Evolutionary conservation across 2,329 filamentous ascomycete species (phyloP).

Genomic region (Apiospora kogelbergensis): DNA sequence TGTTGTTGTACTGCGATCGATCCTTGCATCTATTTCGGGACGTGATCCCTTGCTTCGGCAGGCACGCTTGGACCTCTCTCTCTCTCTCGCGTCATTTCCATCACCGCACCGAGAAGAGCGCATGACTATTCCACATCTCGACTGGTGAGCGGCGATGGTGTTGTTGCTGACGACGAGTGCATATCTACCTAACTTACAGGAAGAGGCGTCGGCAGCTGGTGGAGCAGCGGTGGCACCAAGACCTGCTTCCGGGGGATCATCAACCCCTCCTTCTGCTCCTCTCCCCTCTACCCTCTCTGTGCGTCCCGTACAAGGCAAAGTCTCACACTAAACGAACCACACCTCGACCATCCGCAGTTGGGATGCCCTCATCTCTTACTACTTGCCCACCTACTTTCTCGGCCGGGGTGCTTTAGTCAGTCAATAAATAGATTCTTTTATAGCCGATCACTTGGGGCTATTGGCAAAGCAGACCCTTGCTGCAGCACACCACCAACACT

Average conservation of each 20-base stretch:
- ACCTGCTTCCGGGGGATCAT: not conserved
- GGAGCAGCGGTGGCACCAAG: not conserved
- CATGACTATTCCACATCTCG: not conserved
- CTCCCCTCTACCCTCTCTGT: not conserved
- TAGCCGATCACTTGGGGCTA: constrained; percentile 1
- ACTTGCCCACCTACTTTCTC: not conserved
- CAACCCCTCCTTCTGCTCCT: not conserved
- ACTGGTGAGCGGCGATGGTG: not conserved
- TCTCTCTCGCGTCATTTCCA: not conserved
- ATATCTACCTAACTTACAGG: not conserved
- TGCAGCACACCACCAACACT: not conserved
- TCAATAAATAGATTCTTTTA: not conserved
- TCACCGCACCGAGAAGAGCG: not conserved
- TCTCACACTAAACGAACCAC: constrained; percentile 4
- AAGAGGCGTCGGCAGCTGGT: not conserved
- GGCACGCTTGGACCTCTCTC: not conserved
- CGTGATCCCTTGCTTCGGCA: not conserved
- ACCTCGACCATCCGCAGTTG: not conserved
- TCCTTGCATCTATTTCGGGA: not conserved
- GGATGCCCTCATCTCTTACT: not conserved
- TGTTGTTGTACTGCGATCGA: not conserved
- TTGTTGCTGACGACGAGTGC: not conserved
- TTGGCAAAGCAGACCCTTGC: not conserved
- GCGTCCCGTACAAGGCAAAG: not conserved
- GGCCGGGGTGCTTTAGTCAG: not conserved